Base-by-base conservation (phyloP, 257 asterid species). In the Linaria vulgaris region DNA sequence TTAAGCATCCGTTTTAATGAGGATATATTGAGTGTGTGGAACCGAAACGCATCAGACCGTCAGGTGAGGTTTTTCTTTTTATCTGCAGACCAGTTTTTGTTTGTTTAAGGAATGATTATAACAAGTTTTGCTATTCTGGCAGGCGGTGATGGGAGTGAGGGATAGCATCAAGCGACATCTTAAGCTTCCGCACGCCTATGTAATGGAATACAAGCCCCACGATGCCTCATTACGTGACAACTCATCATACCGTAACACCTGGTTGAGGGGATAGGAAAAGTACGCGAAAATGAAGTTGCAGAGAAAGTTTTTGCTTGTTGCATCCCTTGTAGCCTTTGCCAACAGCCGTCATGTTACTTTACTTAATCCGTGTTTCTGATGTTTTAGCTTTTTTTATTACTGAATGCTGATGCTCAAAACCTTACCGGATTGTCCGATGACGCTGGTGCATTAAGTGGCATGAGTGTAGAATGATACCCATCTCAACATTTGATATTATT, bases 1-100 rank as follows among this genome's bases (percentile, higher is more conserved):
- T 45, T 94, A 66, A 90, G 99, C 71, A 78, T 90, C 66, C 99
- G 99, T 57, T 87, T 90, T 75, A 94, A 87, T 16, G 99, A 94
- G 89, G 99, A 94, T 68, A 94, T 94, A 60, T 70, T 94, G 64
- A 94, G 99, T 38, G 95, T 94, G 54, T 94, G 99, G 99, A 94
- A 90, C 78, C 91, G 96, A 61, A 82, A 87, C 81, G 97, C 99
- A 6, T 83, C 96, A 56, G 97, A 94, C 79, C 73, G 90, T 63
- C 97, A 94, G 99, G 99, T 85, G 31, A 67, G 83, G 20, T 34
- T 1, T 45, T 25, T 68, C 43, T 11, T 20, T 54, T 17, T 37
- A 9, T 15, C 6, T 0, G 6, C 21, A 41, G 12, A 15, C 30
- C 16, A 45, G 24, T 16, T 20, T 24, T 23, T 70, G 23, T 15